Percentiles rank a stretch among this genome's conserved stretches.
These are phyloP conservation scores for Setaria italica DNA, from an alignment of 202 grass and related monocot species.

Conservation along the genomic window DNA sequence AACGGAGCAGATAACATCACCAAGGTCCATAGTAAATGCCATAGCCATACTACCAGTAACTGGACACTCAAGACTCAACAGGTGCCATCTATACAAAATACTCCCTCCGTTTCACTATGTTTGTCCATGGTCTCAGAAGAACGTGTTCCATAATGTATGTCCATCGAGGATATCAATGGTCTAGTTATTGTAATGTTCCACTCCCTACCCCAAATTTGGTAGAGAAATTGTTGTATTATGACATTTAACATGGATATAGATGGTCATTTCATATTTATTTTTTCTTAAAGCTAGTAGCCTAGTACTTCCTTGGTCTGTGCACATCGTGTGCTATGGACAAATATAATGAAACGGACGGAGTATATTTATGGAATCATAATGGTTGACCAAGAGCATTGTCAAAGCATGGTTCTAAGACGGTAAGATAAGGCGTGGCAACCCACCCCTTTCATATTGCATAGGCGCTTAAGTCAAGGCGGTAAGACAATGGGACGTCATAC, in stretches of 20 bases:
- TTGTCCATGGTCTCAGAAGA: neutral
- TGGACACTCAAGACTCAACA: conserved; percentile 26
- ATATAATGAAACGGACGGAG: neutral
- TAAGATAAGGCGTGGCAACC: neutral
- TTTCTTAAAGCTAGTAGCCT: neutral
- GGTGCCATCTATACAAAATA: neutral
- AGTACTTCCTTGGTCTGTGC: neutral
- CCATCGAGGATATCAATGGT: neutral
- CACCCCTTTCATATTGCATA: neutral
- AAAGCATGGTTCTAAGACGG: neutral
- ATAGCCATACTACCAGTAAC: conserved; percentile 12
- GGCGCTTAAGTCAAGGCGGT: neutral
- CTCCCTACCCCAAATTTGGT: neutral
- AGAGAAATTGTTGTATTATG: neutral
- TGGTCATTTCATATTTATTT: neutral
- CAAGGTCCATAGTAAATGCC: conserved; percentile 17
- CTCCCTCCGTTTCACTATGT: neutral
- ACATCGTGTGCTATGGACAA: neutral
- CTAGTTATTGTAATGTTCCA: neutral
- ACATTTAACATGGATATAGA: neutral
- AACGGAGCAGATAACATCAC: conserved; percentile 17
- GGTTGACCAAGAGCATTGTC: conserved; percentile 17
- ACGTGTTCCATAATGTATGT: neutral
- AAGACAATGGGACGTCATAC: neutral
- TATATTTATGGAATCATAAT: neutral